A percentile compares a stretch with the other conserved stretches of the same genome.
Conservation (phyloP, 148 eudicot genomes). For the Polygonum aviculare region DNA sequence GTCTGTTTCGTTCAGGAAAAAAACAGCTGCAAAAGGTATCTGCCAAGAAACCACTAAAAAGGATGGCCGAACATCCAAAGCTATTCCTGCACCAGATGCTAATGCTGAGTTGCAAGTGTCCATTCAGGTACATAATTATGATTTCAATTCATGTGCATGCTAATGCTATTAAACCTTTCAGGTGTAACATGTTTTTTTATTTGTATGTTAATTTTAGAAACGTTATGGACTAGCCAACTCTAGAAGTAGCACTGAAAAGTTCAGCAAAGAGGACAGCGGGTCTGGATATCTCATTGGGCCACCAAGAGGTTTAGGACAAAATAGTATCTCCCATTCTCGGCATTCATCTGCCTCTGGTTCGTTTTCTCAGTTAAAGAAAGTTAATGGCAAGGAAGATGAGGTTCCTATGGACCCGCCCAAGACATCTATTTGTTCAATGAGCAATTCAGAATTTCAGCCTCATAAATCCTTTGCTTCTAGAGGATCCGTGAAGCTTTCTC, state of each 20-base stretch:
- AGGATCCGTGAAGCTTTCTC: conserved; percentile 30
- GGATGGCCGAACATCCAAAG: conserved; percentile 39
- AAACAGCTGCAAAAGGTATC: conserved; percentile 33
- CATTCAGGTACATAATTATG: conserved; percentile 29
- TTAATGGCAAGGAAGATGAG: conserved; percentile 19
- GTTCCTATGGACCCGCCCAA: conserved; percentile 15
- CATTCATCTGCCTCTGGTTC: conserved; percentile 16
- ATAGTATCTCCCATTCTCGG: conserved; percentile 18
- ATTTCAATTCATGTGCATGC: neutral
- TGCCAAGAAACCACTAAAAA: conserved; percentile 35
- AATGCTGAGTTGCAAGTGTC: conserved; percentile 59
- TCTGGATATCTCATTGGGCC: conserved; percentile 41
- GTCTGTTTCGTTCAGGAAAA: conserved; percentile 28
- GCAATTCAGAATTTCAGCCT: conserved; percentile 21
- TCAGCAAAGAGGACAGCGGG: conserved; percentile 36
- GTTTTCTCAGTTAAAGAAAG: conserved; percentile 10
- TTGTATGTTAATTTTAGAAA: conserved; percentile 28
- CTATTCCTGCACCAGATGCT: conserved; percentile 58
- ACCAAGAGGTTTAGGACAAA: conserved; percentile 18
- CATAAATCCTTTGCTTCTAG: conserved; percentile 35
- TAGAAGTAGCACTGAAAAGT: conserved; percentile 46
- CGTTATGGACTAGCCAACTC: conserved; percentile 34
- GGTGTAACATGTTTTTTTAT: neutral
- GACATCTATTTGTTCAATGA: conserved; percentile 19
- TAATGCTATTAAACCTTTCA: neutral